These are phyloP conservation scores for Didymella sp. DNA, from an alignment of 2,329 filamentous ascomycete species.

Conservation along the genomic window DNA sequence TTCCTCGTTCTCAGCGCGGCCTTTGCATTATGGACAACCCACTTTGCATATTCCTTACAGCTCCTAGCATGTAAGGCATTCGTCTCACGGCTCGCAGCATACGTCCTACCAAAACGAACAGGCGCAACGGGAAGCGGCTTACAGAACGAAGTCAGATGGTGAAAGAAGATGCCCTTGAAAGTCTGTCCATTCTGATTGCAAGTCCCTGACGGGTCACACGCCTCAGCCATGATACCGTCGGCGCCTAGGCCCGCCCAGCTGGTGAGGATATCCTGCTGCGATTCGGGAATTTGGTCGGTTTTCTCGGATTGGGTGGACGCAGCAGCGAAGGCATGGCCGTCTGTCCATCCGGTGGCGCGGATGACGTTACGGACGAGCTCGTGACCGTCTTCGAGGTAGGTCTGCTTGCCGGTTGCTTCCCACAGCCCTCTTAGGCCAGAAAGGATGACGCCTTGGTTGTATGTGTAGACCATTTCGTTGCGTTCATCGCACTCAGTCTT, in stretches of 20 bases:
- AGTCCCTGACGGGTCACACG: slow-evolving; percentile 74
- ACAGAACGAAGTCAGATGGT: slow-evolving; percentile 84
- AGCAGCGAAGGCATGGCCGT: slow-evolving; percentile 34
- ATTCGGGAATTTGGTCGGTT: slow-evolving; percentile 13
- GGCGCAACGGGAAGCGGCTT: slow-evolving; percentile 62
- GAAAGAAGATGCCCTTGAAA: slow-evolving; percentile 95
- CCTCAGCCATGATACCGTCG: slow-evolving; percentile 81
- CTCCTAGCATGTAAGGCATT: slow-evolving; percentile 60
- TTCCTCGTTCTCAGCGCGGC: slow-evolving; percentile 77
- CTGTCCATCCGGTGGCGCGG: slow-evolving; percentile 74
- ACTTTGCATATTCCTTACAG: slow-evolving; percentile 72
- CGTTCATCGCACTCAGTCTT: slow-evolving; percentile 79
- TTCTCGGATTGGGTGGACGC: slow-evolving; percentile 4
- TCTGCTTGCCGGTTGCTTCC: slow-evolving; percentile 73
- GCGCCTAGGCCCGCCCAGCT: slow-evolving; percentile 78
- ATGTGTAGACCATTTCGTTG: slow-evolving; percentile 91
- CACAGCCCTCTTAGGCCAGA: slow-evolving; percentile 82
- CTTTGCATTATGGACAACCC: slow-evolving; percentile 79
- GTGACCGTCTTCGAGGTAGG: slow-evolving; percentile 81
- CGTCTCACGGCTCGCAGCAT: slow-evolving; percentile 42
- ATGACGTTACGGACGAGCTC: slow-evolving; percentile 76
- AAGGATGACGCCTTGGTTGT: slow-evolving; percentile 92
- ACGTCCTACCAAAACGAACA: slow-evolving; percentile 55
- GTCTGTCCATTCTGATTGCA: slow-evolving; percentile 87
- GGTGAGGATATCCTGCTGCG: not conserved